Base-by-base conservation (phyloP, 768 basidiomycete genomes). In the Leccinum barrowsii region DNA sequence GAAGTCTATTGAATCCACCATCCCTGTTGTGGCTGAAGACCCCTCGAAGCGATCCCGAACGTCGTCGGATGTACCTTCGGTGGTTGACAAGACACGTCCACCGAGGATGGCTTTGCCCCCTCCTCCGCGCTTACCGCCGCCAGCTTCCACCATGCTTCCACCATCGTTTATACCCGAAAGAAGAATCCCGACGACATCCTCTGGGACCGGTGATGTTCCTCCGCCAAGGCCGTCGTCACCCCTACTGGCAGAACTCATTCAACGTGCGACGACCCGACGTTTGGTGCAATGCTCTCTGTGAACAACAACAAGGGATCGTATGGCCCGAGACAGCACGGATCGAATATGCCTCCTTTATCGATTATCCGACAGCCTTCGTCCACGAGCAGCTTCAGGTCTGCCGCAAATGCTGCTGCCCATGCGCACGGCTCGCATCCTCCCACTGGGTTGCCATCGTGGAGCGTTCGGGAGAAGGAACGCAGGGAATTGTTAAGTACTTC, bases 171-270 rank as follows among this genome's bases (percentile, higher is more conserved):
- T 93, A 62, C 90, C 92, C 24, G 89, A 91, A 21, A 80, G 81
- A 67, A 83, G 81, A 63, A 63, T 78, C 49, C 75, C 76, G 24
- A 75, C 77, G 4, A 71, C 71, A 15, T 77, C 81, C 7, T 74
- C 73, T 56, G 71, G 77, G 21, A 77, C 81, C 5, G 75, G 78
- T 47, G 87, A 89, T 61, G 72, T 75, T 5, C 89, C 90, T 11
- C 94, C 95, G 0, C 88, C 91, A 28, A 80, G 95, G 47, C 96
- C 96, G 0, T 89, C 86, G 4, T 98, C 96, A 0, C 95, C 96
- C 2, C 95, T 94, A 5, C 96, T 94, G 17, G 78, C 89, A 17
- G 94, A 98, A 57, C 89, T 97, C 68, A 86, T 97, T 60, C 88
- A 92, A 67, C 89, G 95, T 13, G 93, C 95, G 10, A 92, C 92